Evolutionary conservation across 257 asterid species (phyloP), one percentile per base, ranked within the genome.

Genomic region (Plantago elongata): DNA sequence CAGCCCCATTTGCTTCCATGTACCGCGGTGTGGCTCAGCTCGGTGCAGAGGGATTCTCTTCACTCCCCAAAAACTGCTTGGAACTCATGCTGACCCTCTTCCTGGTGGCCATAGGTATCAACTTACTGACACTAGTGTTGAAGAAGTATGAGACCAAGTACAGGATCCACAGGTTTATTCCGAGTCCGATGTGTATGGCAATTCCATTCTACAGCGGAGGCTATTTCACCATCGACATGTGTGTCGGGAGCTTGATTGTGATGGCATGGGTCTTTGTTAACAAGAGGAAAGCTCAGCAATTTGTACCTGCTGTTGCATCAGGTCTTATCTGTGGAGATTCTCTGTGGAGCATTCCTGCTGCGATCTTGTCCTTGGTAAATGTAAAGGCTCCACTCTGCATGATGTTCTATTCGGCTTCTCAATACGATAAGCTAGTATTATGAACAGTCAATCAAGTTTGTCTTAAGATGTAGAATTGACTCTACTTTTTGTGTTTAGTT

Each of bases 121-220:
- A 81, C 40, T 0, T 75, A 17, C 0, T 77, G 5, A 64, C 68
- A 0, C 65, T 65, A 47, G 8, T 72, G 34, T 37, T 83, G 76
- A 51, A 60, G 54, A 69, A 22, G 55, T 47, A 9, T 9, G 96
- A 88, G 51, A 81, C 78, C 0, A 85, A 65, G 65, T 75, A 48
- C 11, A 22, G 70, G 74, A 47, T 81, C 0, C 67, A 81, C 60
- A 67, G 91, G 66, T 81, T 85, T 29, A 46, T 88, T 1, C 95
- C 96, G 0, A 85, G 79, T 60, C 86, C 96, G 0, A 88, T 88
- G 96, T 88, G 92, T 69, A 85, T 88, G 95, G 96, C 96, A 0
- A 83, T 85, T 13, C 96, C 96, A 0, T 85, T 88, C 78, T 85
- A 85, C 54, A 66, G 85, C 0, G 92, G 96, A 3, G 84, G 78